These are phyloP conservation scores for Aspergillus pseudoviridinutans DNA, from an alignment of 2,329 filamentous ascomycete species.

Conservation along the genomic window DNA sequence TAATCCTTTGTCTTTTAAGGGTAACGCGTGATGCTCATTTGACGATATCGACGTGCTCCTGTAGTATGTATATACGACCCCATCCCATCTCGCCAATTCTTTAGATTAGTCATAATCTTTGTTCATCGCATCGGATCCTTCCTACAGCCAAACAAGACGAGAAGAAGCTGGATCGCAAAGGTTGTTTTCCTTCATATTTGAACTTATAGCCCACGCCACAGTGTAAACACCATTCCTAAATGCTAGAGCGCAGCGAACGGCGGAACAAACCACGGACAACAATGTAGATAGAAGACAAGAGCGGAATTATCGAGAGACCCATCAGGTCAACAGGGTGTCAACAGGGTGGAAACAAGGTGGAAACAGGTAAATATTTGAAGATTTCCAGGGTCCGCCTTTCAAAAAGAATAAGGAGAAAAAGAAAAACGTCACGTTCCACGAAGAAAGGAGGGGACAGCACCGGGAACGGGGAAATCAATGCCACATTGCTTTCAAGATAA, in stretches of 20 bases:
- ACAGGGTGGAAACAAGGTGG: no score
- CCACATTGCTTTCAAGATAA: constrained; percentile 5
- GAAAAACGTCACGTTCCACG: not conserved
- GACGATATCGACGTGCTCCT: not conserved
- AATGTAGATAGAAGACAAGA: not conserved
- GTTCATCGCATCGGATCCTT: not conserved
- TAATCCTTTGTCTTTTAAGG: not conserved
- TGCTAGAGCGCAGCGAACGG: not conserved
- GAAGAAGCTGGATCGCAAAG: not conserved
- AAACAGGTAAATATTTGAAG: not conserved
- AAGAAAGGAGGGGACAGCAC: constrained; percentile 2
- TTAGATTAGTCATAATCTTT: not conserved
- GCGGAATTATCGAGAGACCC: not conserved
- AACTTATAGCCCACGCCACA: not conserved
- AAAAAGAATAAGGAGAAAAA: not conserved
- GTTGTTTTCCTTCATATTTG: not conserved
- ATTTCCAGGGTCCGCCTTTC: not conserved
- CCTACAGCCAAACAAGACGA: not conserved
- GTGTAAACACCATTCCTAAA: not conserved
- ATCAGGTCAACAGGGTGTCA: not conserved
- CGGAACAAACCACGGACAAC: not conserved
- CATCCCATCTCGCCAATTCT: not conserved
- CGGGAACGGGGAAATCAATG: not conserved
- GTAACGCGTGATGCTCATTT: not conserved
- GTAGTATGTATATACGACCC: not conserved